These are phyloP conservation scores for Strigomonas culicis DNA, from an alignment of 208 protist genomes.

Conservation along the genomic window DNA sequence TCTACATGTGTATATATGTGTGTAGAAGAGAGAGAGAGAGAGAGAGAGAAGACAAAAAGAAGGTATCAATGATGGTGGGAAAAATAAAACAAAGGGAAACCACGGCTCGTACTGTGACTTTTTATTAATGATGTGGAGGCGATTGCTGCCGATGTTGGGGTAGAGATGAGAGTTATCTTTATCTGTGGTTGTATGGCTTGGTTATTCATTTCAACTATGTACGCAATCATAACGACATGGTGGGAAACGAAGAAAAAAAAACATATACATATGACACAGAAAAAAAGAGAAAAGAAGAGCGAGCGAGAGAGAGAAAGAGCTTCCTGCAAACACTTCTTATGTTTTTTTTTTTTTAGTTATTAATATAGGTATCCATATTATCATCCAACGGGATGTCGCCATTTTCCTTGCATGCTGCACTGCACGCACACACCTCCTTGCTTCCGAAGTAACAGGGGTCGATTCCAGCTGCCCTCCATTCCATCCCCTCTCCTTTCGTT, in stretches of 20 bases:
- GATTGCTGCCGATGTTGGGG: not conserved
- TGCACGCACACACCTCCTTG: too few species aligned
- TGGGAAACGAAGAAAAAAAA: not conserved
- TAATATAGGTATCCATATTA: too few species aligned
- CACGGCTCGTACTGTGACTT: too few species aligned
- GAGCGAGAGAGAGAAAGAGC: not conserved
- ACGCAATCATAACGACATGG: not conserved
- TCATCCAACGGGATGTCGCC: too few species aligned
- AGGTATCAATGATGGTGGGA: too few species aligned
- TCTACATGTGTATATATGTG: not conserved
- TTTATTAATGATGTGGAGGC: not conserved
- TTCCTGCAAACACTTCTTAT: too few species aligned
- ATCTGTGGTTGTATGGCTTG: not conserved
- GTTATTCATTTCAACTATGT: not conserved
- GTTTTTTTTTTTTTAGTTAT: too few species aligned
- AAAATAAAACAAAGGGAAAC: too few species aligned
- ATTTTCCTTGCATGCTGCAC: too few species aligned
- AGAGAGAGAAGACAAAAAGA: not conserved
- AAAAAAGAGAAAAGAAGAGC: not conserved
- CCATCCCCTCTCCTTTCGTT: too few species aligned
- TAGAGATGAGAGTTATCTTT: not conserved
- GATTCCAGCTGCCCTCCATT: too few species aligned
- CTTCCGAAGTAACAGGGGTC: too few species aligned
- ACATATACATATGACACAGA: not conserved
- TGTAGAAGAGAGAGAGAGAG: not conserved